A percentile compares a stretch with the other conserved stretches of the same genome.
Evolutionary conservation across 257 asterid genomes (phyloP).

Genomic region (Solanum megistacrolobum): DNA sequence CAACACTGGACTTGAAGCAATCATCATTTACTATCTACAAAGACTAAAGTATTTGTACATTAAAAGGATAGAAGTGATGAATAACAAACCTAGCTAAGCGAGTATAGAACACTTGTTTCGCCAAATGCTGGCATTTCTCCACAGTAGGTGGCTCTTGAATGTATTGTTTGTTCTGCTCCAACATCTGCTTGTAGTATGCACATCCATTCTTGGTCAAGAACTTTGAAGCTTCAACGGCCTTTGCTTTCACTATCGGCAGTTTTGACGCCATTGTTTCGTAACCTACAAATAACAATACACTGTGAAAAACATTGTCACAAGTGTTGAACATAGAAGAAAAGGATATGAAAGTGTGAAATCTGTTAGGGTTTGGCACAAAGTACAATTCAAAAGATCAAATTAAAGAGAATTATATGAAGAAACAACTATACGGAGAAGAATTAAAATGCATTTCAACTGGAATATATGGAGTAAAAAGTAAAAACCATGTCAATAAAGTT

Average conservation of each 20-base stretch:
- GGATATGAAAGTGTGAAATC: background rate
- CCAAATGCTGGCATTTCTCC: slow-evolving; percentile 16
- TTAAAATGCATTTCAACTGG: background rate
- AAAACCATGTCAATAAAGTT: background rate
- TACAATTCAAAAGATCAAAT: background rate
- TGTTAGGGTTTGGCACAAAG: background rate
- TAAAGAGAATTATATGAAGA: background rate
- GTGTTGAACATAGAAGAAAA: background rate
- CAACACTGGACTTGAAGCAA: background rate
- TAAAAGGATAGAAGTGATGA: background rate
- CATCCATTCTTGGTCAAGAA: slow-evolving; percentile 8
- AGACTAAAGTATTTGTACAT: background rate
- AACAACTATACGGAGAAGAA: background rate
- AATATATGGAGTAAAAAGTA: background rate
- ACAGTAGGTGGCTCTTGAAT: slow-evolving; percentile 20
- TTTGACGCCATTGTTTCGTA: slow-evolving; percentile 15
- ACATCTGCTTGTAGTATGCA: slow-evolving; percentile 11
- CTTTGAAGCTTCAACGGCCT: slow-evolving; percentile 17
- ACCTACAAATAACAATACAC: background rate
- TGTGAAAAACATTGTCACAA: background rate
- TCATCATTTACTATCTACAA: background rate
- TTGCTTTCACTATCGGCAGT: slow-evolving; percentile 3
- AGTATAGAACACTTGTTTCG: slow-evolving; percentile 11
- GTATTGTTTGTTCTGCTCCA: slow-evolving; percentile 17
- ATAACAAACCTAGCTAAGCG: slow-evolving; percentile 17